Evolutionary conservation across 2,329 filamentous ascomycete species (phyloP), one percentile per base, ranked within the genome.

Genomic region (Aspergillus uvarum): DNA sequence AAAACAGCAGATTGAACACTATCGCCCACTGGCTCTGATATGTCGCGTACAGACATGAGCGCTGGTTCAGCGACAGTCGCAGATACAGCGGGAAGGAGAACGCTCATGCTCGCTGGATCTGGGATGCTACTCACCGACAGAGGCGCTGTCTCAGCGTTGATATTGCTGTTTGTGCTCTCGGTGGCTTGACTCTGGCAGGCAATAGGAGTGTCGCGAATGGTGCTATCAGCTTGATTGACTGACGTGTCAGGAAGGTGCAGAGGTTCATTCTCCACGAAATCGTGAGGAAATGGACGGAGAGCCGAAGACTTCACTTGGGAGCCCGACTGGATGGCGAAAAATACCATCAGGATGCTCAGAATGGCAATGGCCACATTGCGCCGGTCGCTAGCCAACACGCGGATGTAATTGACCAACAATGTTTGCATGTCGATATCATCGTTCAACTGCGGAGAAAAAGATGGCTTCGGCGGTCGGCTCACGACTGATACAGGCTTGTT

Each of bases 351-450:
- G 14, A 76, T 59, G 48, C 76, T 76, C 3, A 86, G 72, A 4
- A 82, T 60, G 8, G 78, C 70, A 35, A 86, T 80, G 19, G 78
- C 73, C 11, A 85, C 72, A 65, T 87, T 87, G 42, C 81, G 78
- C 50, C 77, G 76, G 64, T 87, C 85, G 49, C 77, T 77, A 2
- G 81, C 75, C 21, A 85, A 72, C 1, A 85, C 72, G 24, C 79
- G 74, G 19, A 85, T 59, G 65, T 85, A 86, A 67, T 85, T 85
- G 60, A 77, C 74, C 49, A 86, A 61, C 14, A 86, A 73, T 0
- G 80, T 80, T 16, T 77, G 74, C 0, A 87, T 72, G 2, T 83
- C 83, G 21, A 86, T 77, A 16, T 86, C 77, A 2, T 68, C 60
- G 7, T 63, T 54, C 8, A 56, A 50, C 19, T 58, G 60, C n/a